Percentiles rank a stretch among this genome's conserved stretches.
These are phyloP conservation scores for Rubus idaeus DNA, from an alignment of 306 rosid genomes.

Conservation along the genomic window DNA sequence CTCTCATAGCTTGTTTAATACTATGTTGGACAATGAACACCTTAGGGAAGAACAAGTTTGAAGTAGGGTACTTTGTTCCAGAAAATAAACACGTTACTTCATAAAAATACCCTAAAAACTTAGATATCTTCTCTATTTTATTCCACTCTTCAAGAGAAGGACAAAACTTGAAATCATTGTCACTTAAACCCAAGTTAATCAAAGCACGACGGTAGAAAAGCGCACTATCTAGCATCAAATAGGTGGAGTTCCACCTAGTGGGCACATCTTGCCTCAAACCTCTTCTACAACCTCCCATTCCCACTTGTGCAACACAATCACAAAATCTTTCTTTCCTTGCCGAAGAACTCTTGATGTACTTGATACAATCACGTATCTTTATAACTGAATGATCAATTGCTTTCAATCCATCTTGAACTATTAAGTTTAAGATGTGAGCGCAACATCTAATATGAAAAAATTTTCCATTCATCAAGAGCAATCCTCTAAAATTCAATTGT, in stretches of 20 bases:
- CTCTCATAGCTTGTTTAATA: background rate
- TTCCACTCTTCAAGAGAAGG: background rate
- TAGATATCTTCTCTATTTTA: background rate
- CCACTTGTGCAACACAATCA: background rate
- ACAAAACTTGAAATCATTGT: background rate
- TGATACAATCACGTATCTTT: background rate
- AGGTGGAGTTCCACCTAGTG: background rate
- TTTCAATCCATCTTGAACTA: slow-evolving; percentile 6
- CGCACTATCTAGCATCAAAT: background rate
- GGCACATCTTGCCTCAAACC: background rate
- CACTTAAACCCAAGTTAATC: background rate
- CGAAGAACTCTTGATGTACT: background rate
- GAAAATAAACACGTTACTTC: background rate
- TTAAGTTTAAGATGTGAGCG: slow-evolving; percentile 4
- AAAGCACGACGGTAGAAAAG: background rate
- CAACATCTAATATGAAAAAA: background rate
- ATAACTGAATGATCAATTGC: background rate
- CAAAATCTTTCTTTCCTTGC: background rate
- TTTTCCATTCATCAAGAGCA: background rate
- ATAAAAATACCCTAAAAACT: background rate
- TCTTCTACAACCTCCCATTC: background rate
- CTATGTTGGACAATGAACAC: background rate
- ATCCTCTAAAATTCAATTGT: background rate
- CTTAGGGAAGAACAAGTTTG: background rate
- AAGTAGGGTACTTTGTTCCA: background rate